These are phyloP conservation scores for Leccinum uliginosum DNA, from an alignment of 768 basidiomycete genomes.

Conservation along the genomic window DNA sequence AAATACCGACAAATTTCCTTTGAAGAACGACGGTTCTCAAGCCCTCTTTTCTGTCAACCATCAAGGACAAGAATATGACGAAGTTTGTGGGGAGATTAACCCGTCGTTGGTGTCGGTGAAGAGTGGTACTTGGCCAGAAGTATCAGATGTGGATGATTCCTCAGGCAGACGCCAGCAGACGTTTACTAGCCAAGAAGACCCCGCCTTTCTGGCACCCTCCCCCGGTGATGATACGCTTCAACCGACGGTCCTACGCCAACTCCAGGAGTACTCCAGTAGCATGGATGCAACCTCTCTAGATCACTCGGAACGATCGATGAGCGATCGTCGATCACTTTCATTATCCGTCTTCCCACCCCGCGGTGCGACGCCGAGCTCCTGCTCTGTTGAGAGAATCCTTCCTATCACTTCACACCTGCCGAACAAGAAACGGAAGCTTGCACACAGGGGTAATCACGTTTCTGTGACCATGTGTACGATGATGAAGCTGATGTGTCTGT, in stretches of 20 bases:
- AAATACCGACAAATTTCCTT: slow-evolving; percentile 16
- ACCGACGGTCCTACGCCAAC: slow-evolving; percentile 11
- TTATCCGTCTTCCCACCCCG: background rate
- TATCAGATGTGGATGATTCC: background rate
- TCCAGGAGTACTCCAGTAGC: slow-evolving; percentile 15
- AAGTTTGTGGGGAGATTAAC: slow-evolving; percentile 22
- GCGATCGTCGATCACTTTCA: background rate
- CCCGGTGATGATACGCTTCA: slow-evolving; percentile 1
- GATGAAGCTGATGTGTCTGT: slow-evolving; percentile 4
- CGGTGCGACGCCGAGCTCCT: background rate
- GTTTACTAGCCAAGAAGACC: slow-evolving; percentile 5
- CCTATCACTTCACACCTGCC: background rate
- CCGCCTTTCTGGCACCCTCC: slow-evolving; percentile 7
- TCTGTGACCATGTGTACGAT: background rate
- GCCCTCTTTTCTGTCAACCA: background rate
- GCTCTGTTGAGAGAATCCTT: background rate
- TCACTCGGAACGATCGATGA: slow-evolving; percentile 1
- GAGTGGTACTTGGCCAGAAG: background rate
- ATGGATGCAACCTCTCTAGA: background rate
- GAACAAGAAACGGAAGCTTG: slow-evolving; percentile 11
- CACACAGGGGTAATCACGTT: slow-evolving; percentile 5
- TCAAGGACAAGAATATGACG: slow-evolving; percentile 8
- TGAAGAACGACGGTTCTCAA: slow-evolving; percentile 9
- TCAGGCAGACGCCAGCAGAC: background rate
- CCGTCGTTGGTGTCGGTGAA: background rate